phyloP scores from a whole-genome alignment of 2,329 filamentous ascomycete species.

The Ophiostoma sp. region DNA sequence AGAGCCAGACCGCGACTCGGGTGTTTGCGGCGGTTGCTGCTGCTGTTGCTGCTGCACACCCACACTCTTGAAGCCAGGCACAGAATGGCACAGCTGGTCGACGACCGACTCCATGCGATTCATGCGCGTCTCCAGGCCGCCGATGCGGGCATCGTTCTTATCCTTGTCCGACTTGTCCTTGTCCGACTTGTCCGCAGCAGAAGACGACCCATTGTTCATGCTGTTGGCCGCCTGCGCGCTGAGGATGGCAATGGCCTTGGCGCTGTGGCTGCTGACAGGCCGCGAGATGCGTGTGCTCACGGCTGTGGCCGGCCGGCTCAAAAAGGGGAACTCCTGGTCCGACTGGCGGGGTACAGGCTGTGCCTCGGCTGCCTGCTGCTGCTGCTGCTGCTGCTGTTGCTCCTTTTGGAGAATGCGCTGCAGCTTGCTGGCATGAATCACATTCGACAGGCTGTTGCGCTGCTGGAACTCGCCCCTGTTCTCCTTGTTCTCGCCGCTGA shows the following conservation, averaged over 20 bases:
- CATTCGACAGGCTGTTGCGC: constrained; percentile 17
- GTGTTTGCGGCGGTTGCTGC: constrained; percentile 20
- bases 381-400: neutral
- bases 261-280: constrained; percentile 15
- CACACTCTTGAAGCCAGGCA: constrained; percentile 36
- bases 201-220: neutral
- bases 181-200: neutral
- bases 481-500: neutral
- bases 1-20: constrained; percentile 30
- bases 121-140: constrained; percentile 48
- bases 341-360: constrained; percentile 1
- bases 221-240: neutral
- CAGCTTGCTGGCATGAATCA: constrained; percentile 16
- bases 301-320: neutral
- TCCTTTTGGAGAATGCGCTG: constrained; percentile 2
- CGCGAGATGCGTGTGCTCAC: constrained; percentile 18
- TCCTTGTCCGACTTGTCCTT: constrained; percentile 44
- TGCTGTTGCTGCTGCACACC: neutral
- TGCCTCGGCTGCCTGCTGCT: neutral
- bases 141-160: constrained; percentile 50
- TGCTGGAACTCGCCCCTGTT: neutral
- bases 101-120: constrained; percentile 50
- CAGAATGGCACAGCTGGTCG: constrained; percentile 45
- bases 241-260: neutral
- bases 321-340: neutral